Percentiles rank a stretch among this genome's conserved stretches.
Evolutionary conservation across 257 asterid genomes (phyloP).

Genomic region (Oldenlandia corymbosa): DNA sequence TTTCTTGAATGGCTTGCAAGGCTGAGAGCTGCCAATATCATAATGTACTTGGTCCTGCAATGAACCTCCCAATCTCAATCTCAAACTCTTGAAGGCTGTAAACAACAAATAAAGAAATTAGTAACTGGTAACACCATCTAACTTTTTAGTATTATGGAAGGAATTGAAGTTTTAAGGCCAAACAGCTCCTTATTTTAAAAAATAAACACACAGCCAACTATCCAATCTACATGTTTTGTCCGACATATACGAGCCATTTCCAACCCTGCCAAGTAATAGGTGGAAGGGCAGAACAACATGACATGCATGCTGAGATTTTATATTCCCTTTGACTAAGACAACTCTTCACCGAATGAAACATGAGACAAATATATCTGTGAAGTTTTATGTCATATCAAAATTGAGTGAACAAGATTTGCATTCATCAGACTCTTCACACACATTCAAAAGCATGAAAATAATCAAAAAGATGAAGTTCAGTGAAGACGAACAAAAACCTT

Average conservation of each 20-base stretch:
- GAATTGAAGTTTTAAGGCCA: background rate
- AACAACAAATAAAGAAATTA: constrained; percentile 17
- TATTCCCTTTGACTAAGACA: background rate
- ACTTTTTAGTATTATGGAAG: background rate
- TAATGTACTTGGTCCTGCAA: constrained; percentile 89
- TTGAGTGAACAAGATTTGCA: background rate
- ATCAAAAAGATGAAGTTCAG: background rate
- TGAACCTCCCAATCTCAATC: constrained; percentile 90
- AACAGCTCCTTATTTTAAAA: background rate
- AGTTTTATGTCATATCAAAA: background rate
- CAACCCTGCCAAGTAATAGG: background rate
- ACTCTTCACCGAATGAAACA: too few species aligned
- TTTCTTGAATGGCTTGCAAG: constrained; percentile 58
- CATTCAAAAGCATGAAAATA: background rate
- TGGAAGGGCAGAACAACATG: background rate
- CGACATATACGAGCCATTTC: background rate
- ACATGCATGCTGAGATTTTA: background rate
- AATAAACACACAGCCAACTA: background rate
- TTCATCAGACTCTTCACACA: background rate
- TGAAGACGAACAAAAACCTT: constrained; percentile 48
- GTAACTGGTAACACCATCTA: background rate
- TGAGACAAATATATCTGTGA: too few species aligned
- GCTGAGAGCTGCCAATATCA: constrained; percentile 47
- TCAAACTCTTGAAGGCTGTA: constrained; percentile 72
- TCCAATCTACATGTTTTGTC: background rate